phyloP scores from a whole-genome alignment of 495 filamentous ascomycete genomes.

The Trichodelitschia bisporula region DNA sequence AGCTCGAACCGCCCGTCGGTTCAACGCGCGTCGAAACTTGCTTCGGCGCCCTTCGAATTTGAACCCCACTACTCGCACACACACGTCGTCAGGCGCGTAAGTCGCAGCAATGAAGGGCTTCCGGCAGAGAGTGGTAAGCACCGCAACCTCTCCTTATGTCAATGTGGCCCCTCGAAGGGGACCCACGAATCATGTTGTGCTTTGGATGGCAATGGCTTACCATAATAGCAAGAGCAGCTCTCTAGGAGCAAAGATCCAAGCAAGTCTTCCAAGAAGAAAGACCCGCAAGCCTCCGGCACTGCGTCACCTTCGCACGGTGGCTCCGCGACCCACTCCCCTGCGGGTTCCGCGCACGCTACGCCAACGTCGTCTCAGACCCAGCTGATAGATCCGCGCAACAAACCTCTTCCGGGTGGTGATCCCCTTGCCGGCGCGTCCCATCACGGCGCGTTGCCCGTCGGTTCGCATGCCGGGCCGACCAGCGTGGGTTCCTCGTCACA shows the following conservation, averaged over 20 bases:
- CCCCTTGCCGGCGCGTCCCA: no score
- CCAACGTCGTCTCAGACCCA: slow-evolving; percentile 57
- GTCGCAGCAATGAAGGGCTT: slow-evolving; percentile 63
- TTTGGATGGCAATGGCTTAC: slow-evolving; percentile 6
- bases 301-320: slow-evolving; percentile 39
- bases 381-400: slow-evolving; percentile 65
- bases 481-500: no score
- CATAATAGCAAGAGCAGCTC: slow-evolving; percentile 51
- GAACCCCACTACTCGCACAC: slow-evolving; percentile 3
- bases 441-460: no score
- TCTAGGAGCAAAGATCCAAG: slow-evolving; percentile 81
- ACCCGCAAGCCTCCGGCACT: slow-evolving; percentile 45
- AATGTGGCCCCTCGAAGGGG: no score
- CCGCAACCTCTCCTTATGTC: no score
- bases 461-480: no score
- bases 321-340: slow-evolving; percentile 33
- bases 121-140: slow-evolving; percentile 92
- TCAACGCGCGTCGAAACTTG: neutral
- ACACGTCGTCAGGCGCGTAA: slow-evolving; percentile 4
- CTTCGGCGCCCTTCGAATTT: slow-evolving; percentile 1
- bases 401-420: slow-evolving; percentile 45
- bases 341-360: slow-evolving; percentile 32
- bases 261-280: slow-evolving; percentile 84
- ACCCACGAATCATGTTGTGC: no score
- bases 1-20: neutral